Percentiles rank a stretch among this genome's conserved stretches.
phyloP scores from a whole-genome alignment of 805 yeast species.

The Saturnispora gosingensis region DNA sequence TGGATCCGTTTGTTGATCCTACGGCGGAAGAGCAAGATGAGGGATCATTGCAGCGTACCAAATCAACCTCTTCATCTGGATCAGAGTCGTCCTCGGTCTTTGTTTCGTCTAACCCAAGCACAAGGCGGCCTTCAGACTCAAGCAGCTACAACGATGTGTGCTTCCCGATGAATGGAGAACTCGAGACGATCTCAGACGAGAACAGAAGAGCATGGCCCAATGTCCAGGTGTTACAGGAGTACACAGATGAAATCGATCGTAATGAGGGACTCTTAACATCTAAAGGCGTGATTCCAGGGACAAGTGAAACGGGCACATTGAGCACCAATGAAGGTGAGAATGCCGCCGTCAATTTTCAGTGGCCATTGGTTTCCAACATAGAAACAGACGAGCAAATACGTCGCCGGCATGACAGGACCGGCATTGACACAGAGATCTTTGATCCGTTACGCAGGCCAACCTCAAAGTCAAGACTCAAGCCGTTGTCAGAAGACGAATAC shows the following conservation, averaged over 20 bases:
- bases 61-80: background rate
- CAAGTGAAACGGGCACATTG: conserved; percentile 1
- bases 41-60: conserved; percentile 1
- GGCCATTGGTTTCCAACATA: conserved; percentile 27
- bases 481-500: conserved; percentile 7
- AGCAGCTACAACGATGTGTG: conserved; percentile 90
- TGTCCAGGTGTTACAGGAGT: conserved; percentile 62
- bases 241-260: conserved; percentile 55
- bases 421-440: background rate
- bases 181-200: conserved; percentile 21
- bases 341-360: conserved; percentile 30
- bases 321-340: conserved; percentile 2
- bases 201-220: conserved; percentile 71
- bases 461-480: background rate
- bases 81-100: conserved; percentile 20
- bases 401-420: background rate
- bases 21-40: background rate
- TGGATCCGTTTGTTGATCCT: conserved; percentile 4
- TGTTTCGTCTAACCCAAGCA: conserved; percentile 49
- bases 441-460: background rate
- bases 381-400: conserved; percentile 15
- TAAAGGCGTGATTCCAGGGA: conserved; percentile 3
- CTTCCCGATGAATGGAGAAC: conserved; percentile 59
- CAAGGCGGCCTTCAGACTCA: conserved; percentile 50
- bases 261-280: conserved; percentile 17